Percentiles rank a stretch among this genome's conserved stretches.
Conservation (phyloP, 768 basidiomycete species). For the Tulasnella sp. region DNA sequence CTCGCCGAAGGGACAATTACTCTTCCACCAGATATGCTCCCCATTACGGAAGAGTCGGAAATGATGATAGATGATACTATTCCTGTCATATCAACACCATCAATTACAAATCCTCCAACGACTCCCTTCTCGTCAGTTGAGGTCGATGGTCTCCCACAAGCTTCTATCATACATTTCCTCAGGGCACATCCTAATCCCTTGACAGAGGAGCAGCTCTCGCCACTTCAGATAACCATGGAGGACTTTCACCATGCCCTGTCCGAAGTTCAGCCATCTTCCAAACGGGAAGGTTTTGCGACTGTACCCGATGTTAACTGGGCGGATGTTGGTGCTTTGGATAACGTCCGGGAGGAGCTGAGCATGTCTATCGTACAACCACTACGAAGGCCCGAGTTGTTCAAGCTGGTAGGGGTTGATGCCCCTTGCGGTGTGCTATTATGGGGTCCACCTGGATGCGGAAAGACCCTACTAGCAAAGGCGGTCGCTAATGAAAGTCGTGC, state of each 20-base stretch:
- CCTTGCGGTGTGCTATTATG: slow-evolving; percentile 92
- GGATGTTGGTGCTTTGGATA: slow-evolving; percentile 85
- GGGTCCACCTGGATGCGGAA: slow-evolving; percentile 98
- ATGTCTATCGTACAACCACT: slow-evolving; percentile 98
- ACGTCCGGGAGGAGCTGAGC: slow-evolving; percentile 77
- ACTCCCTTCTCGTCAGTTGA: slow-evolving; percentile 30
- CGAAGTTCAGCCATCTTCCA: slow-evolving; percentile 88
- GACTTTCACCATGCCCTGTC: slow-evolving; percentile 78
- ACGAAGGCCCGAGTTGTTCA: slow-evolving; percentile 76
- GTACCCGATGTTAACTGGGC: slow-evolving; percentile 93
- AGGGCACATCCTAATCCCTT: slow-evolving; percentile 73
- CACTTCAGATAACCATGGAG: slow-evolving; percentile 62
- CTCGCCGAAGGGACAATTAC: slow-evolving; percentile 52
- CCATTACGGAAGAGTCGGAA: slow-evolving; percentile 21
- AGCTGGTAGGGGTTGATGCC: slow-evolving; percentile 74
- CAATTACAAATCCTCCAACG: slow-evolving; percentile 9
- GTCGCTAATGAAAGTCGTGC: slow-evolving; percentile 93
- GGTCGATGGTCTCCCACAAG: slow-evolving; percentile 33
- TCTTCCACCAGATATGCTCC: slow-evolving; percentile 34
- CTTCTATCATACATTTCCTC: slow-evolving; percentile 83
- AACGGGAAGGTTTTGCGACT: slow-evolving; percentile 95
- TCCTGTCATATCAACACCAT: slow-evolving; percentile 15
- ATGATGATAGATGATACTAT: slow-evolving; percentile 31
- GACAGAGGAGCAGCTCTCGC: slow-evolving; percentile 60
- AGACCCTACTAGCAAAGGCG: slow-evolving; percentile 94